Conservation (phyloP, 2,329 filamentous ascomycete genomes). For the Aspergillus puulaauensis region DNA sequence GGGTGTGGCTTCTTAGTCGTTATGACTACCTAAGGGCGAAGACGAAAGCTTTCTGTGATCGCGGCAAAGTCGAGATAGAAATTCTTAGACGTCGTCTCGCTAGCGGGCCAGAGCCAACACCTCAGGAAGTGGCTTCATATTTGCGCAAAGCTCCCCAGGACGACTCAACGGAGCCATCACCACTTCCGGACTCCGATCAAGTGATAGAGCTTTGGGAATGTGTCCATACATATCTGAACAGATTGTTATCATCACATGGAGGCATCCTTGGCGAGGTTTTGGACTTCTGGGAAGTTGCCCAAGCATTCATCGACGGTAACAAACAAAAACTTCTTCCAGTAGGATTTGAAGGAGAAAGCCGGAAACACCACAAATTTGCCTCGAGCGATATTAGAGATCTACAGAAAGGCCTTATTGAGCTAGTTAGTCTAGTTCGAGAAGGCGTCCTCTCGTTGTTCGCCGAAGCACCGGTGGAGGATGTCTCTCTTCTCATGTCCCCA, state of each 20-base stretch:
- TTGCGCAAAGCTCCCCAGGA: constrained; percentile 72
- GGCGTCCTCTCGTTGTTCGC: constrained; percentile 79
- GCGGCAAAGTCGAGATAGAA: constrained; percentile 89
- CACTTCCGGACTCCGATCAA: constrained; percentile 73
- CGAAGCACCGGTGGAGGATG: constrained; percentile 84
- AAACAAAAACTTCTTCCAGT: constrained; percentile 76
- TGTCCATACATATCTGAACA: constrained; percentile 70
- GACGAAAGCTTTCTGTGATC: constrained; percentile 75
- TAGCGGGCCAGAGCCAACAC: constrained; percentile 67
- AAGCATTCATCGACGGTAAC: constrained; percentile 84
- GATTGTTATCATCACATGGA: constrained; percentile 69
- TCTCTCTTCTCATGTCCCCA: constrained; percentile 83
- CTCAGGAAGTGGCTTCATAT: constrained; percentile 70
- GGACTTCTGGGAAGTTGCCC: constrained; percentile 90
- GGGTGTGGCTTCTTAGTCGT: constrained; percentile 88
- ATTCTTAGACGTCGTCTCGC: constrained; percentile 80
- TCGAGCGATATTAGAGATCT: constrained; percentile 69
- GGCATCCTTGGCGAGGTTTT: constrained; percentile 86
- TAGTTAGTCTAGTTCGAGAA: constrained; percentile 81
- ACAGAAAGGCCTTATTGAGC: constrained; percentile 73
- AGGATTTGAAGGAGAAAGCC: constrained; percentile 79
- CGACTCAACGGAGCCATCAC: constrained; percentile 58
- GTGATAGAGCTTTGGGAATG: constrained; percentile 93
- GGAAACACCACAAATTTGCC: constrained; percentile 76
- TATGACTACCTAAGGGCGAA: constrained; percentile 87